Evolutionary conservation across 345 rosid species (phyloP).

Genomic region (Eucalyptus sp.): DNA sequence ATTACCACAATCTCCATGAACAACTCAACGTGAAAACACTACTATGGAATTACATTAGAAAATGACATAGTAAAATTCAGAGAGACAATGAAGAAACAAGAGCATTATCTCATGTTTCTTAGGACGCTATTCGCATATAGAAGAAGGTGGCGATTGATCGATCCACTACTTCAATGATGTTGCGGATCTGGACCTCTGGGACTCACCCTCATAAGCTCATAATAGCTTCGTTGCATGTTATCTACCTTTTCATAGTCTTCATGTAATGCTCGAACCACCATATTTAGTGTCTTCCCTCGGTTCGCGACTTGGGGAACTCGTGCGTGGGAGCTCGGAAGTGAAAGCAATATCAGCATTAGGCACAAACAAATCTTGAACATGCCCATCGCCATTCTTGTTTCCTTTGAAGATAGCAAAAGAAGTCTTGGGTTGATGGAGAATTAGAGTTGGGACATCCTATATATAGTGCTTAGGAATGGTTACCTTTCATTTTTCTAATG

Average conservation of each 20-base stretch:
- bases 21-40: not conserved
- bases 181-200: constrained; percentile 1
- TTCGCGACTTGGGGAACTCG: not conserved
- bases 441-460: not conserved
- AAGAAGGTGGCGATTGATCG: not conserved
- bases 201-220: not conserved
- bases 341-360: not conserved
- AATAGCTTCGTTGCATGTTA: not conserved
- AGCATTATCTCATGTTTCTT: not conserved
- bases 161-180: not conserved
- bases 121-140: not conserved
- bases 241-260: not conserved
- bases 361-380: not conserved
- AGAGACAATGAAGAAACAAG: not conserved
- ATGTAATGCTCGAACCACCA: not conserved
- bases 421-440: not conserved
- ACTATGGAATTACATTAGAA: not conserved
- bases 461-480: not conserved
- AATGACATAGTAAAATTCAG: not conserved
- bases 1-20: not conserved
- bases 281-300: not conserved
- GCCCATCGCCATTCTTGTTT: not conserved
- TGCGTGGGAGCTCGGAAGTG: not conserved
- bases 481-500: not conserved
- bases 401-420: not conserved